These are phyloP conservation scores for Hericium coralloides DNA, from an alignment of 768 basidiomycete species.

Conservation along the genomic window DNA sequence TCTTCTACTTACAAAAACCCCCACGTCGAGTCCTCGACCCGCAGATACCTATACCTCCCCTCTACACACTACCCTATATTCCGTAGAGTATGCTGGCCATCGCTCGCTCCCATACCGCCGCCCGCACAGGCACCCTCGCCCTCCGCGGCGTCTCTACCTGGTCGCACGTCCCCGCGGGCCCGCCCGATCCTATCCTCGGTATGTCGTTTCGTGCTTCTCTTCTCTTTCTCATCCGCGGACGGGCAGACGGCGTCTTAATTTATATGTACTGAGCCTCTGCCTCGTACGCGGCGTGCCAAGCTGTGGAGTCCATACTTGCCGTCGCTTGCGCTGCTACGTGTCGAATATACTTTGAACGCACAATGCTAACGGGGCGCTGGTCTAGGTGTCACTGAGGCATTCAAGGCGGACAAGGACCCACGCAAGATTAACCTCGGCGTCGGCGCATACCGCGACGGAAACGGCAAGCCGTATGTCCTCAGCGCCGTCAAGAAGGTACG, in stretches of 20 bases:
- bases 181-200: conserved; percentile 93
- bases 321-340: background rate
- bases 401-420: conserved; percentile 89
- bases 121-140: background rate
- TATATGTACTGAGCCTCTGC: background rate
- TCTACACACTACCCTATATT: conserved; percentile 17
- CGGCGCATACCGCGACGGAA: conserved; percentile 89
- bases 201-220: conserved; percentile 15
- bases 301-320: background rate
- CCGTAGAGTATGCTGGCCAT: conserved; percentile 29
- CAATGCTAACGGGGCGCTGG: background rate
- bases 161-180: conserved; percentile 77
- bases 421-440: conserved; percentile 98
- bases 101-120: conserved; percentile 19
- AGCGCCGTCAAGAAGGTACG: conserved; percentile 78
- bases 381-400: conserved; percentile 84
- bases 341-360: background rate
- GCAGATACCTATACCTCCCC: background rate
- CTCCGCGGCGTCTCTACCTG: conserved; percentile 57
- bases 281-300: background rate
- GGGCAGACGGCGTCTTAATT: too few species aligned
- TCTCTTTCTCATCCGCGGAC: background rate
- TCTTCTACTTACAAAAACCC: too few species aligned
- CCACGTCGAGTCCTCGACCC: background rate
- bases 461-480: conserved; percentile 93